Evolutionary conservation across 2,329 filamentous ascomycete genomes (phyloP).

Genomic region (Coniochaeta sp.): DNA sequence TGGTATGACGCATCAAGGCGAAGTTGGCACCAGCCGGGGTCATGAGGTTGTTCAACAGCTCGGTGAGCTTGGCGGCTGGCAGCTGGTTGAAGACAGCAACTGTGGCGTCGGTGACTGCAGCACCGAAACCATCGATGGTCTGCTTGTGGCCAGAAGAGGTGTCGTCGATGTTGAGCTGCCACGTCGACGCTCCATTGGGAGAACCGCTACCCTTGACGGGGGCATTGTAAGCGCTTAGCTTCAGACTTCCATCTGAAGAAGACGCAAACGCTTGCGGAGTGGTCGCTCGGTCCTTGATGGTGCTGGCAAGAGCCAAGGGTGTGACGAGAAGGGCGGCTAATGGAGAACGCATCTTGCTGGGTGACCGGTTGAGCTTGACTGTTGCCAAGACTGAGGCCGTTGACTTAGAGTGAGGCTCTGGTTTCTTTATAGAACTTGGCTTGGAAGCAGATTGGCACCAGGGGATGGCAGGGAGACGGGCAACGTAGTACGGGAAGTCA

Average conservation of each 20-base stretch:
- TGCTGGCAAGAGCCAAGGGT: constrained; percentile 6
- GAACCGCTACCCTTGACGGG: constrained; percentile 25
- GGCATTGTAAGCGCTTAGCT: constrained; percentile 22
- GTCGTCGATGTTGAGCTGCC: constrained; percentile 30
- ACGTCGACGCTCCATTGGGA: constrained; percentile 22
- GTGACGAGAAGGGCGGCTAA: constrained; percentile 1
- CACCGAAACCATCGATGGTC: constrained; percentile 31
- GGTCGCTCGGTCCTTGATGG: constrained; percentile 8
- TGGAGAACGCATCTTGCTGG: constrained; percentile 4
- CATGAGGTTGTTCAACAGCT: constrained; percentile 27
- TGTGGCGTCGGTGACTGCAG: constrained; percentile 32
- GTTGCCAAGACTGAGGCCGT: not conserved
- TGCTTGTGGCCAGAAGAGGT: constrained; percentile 28
- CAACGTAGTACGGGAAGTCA: not conserved
- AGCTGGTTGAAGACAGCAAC: constrained; percentile 28
- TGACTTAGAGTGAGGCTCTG: not conserved
- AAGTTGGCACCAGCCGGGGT: constrained; percentile 29
- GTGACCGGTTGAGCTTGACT: not conserved
- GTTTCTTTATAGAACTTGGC: not conserved
- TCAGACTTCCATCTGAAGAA: constrained; percentile 26
- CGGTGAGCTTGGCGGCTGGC: constrained; percentile 16
- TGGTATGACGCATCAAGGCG: constrained; percentile 29
- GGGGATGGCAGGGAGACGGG: not conserved
- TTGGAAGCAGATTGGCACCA: not conserved
- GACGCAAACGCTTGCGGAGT: constrained; percentile 24